phyloP scores from a whole-genome alignment of 208 protist species.

The Jaenimonas drosophilae region DNA sequence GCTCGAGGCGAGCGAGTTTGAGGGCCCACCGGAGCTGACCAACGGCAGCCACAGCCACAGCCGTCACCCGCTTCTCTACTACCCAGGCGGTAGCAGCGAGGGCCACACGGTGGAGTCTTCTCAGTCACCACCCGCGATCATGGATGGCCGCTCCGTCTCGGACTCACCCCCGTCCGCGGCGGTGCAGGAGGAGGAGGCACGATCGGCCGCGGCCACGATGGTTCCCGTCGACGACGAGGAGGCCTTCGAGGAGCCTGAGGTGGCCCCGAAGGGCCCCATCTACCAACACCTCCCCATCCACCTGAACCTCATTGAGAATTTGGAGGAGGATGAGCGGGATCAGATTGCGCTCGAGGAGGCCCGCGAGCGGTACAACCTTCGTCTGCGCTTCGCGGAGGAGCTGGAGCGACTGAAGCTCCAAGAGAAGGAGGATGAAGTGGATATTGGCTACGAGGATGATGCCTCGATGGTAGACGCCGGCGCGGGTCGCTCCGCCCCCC shows the following conservation, averaged over 20 bases:
- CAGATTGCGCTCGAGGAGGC: constrained; percentile 55
- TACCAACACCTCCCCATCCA: constrained; percentile 1
- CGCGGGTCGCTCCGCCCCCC: neutral
- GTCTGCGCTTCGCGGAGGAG: constrained; percentile 29
- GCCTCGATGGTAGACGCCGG: too few species aligned
- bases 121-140: too few species aligned
- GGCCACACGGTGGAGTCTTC: neutral
- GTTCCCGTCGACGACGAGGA: neutral
- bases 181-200: too few species aligned
- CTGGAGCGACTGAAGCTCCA: constrained; percentile 20
- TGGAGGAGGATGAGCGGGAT: constrained; percentile 51
- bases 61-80: constrained; percentile 32
- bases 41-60: too few species aligned
- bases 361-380: constrained; percentile 50
- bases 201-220: neutral
- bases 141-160: neutral
- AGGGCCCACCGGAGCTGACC: constrained; percentile 4
- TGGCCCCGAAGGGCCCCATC: neutral
- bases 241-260: neutral
- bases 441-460: constrained; percentile 19
- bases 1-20: constrained; percentile 13
- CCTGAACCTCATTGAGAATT: constrained; percentile 11
- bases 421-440: constrained; percentile 33
- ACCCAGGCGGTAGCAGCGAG: neutral
- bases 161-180: neutral